Percentiles rank a stretch among this genome's conserved stretches.
Conservation (phyloP, 352 stramenopile species). For the Pythium volutum region DNA sequence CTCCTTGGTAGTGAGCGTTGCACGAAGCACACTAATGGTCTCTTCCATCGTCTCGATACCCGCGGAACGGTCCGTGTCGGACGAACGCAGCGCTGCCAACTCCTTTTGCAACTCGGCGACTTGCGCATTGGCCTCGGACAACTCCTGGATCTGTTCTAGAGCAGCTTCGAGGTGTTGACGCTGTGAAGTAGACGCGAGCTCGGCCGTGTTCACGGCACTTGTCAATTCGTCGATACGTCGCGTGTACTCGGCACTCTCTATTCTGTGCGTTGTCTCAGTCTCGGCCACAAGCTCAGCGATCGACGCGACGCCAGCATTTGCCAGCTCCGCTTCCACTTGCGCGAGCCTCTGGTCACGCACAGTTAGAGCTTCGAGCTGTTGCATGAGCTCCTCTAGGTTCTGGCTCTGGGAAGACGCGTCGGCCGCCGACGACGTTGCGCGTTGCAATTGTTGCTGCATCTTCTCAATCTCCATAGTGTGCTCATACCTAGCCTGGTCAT, state of each 20-base stretch:
- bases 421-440: not conserved
- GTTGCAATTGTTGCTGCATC: slow-evolving; percentile 13
- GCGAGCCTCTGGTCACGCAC: not conserved
- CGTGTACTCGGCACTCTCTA: not conserved
- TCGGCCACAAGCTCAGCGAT: slow-evolving; percentile 2
- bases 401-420: not conserved
- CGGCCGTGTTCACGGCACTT: not conserved
- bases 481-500: slow-evolving; percentile 1
- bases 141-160: slow-evolving; percentile 1
- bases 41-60: not conserved
- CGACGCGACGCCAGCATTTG: not conserved
- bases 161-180: slow-evolving; percentile 1
- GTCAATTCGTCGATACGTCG: slow-evolving; percentile 10
- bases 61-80: not conserved
- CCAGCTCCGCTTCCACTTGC: slow-evolving; percentile 7
- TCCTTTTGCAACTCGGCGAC: slow-evolving; percentile 5
- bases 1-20: not conserved
- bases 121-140: not conserved
- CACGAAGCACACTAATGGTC: not conserved
- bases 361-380: slow-evolving; percentile 2
- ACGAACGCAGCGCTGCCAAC: slow-evolving; percentile 1
- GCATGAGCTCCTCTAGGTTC: not conserved
- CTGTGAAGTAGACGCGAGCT: not conserved
- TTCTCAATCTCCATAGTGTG: slow-evolving; percentile 7
- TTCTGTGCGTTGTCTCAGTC: slow-evolving; percentile 3